Percentiles rank a stretch among this genome's conserved stretches.
Evolutionary conservation across 2,329 filamentous ascomycete genomes (phyloP).

Genomic region (Colletotrichum salicis): DNA sequence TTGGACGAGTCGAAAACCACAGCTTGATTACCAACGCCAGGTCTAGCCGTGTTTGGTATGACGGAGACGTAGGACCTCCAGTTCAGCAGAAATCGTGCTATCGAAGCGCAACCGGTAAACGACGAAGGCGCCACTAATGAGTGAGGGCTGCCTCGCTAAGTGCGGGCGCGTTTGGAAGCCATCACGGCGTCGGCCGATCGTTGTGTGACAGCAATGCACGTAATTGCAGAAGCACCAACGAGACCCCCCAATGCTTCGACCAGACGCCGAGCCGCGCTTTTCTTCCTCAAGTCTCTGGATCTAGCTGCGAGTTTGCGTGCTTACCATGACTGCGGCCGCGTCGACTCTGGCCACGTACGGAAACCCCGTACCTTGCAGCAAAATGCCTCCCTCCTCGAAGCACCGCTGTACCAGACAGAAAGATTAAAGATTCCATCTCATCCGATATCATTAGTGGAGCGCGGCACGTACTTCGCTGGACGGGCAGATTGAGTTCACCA

Average conservation of each 20-base stretch:
- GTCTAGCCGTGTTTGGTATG: constrained; percentile 18
- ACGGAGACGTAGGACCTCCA: not conserved
- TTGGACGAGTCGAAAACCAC: not conserved
- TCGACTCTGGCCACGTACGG: not conserved
- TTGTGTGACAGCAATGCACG: constrained; percentile 11
- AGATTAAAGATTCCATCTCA: not conserved
- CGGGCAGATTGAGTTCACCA: constrained; percentile 5
- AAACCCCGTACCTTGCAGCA: constrained; percentile 16
- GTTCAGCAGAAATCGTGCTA: not conserved
- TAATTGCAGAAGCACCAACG: not conserved
- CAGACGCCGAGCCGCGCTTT: not conserved
- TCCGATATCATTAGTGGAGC: constrained; percentile 7
- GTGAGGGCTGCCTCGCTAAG: constrained; percentile 10
- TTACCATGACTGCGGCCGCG: not conserved
- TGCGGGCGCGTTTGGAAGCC: constrained; percentile 24
- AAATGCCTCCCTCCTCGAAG: not conserved
- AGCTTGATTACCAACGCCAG: constrained; percentile 10
- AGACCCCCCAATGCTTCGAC: not conserved
- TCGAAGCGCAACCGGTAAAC: not conserved
- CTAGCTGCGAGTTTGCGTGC: not conserved
- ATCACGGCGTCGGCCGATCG: constrained; percentile 21
- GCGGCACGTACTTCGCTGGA: constrained; percentile 1
- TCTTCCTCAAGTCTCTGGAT: not conserved
- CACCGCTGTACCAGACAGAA: not conserved
- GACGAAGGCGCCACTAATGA: constrained; percentile 17